Conservation (phyloP, 1,284 basidiomycete genomes). For the Cutaneotrichosporon cutaneum region DNA sequence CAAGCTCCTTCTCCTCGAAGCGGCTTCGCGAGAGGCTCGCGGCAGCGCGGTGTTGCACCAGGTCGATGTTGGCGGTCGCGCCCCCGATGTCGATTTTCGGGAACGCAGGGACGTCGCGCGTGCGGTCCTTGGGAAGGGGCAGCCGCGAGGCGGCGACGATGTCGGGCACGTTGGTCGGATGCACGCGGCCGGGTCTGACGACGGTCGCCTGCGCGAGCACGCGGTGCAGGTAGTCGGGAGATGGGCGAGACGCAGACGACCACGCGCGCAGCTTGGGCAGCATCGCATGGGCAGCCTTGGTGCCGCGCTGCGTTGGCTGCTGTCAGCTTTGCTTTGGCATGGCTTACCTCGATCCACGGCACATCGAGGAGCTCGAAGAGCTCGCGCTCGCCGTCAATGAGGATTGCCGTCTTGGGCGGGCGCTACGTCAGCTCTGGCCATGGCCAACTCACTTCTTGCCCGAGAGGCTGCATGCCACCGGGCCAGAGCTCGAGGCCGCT, state of each 20-base stretch:
- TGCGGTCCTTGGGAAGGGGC: background rate
- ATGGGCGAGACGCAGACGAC: slow-evolving; percentile 1
- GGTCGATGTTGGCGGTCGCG: background rate
- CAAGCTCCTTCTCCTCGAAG: background rate
- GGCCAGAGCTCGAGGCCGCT: background rate
- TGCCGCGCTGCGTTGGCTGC: background rate
- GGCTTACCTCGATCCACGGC: background rate
- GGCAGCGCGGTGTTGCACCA: background rate
- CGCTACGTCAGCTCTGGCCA: background rate
- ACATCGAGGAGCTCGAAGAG: slow-evolving; percentile 6
- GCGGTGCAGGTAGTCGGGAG: background rate
- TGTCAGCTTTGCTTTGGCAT: background rate
- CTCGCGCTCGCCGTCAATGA: background rate
- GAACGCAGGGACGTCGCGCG: background rate
- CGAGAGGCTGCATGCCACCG: background rate
- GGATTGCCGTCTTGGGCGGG: background rate
- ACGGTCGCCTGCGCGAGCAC: slow-evolving; percentile 1
- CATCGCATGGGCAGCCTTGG: background rate
- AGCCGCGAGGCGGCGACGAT: slow-evolving; percentile 2
- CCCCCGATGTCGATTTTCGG: background rate
- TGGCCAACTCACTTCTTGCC: background rate
- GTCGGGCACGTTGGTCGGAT: background rate
- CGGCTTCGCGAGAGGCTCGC: background rate
- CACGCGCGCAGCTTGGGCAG: slow-evolving; percentile 1
- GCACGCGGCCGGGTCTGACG: slow-evolving; percentile 2